Evolutionary conservation across 2,329 filamentous ascomycete genomes (phyloP).

Genomic region (Amylocarpus encephaloides): DNA sequence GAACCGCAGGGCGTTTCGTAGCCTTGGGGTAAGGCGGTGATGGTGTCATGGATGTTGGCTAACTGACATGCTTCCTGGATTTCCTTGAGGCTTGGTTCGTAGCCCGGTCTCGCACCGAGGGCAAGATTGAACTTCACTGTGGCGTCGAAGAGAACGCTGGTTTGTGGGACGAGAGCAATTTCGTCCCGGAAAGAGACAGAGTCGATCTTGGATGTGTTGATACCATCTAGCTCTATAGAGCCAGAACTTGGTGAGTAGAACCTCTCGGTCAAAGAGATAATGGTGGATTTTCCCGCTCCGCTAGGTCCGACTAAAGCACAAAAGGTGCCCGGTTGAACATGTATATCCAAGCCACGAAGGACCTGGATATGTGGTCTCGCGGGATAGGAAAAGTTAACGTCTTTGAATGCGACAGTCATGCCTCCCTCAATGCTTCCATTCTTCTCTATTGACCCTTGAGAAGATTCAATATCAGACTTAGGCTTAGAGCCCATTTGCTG

Average conservation of each 20-base stretch:
- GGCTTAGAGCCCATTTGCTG: background rate
- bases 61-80: slow-evolving; percentile 57
- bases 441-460: slow-evolving; percentile 3
- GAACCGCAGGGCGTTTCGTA: slow-evolving; percentile 64
- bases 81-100: slow-evolving; percentile 50
- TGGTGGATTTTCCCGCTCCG: slow-evolving; percentile 62
- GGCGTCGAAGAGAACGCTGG: slow-evolving; percentile 52
- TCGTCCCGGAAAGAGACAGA: slow-evolving; percentile 43
- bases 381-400: slow-evolving; percentile 61
- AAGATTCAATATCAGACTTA: slow-evolving; percentile 32
- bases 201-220: slow-evolving; percentile 39
- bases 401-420: slow-evolving; percentile 34
- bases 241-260: slow-evolving; percentile 39
- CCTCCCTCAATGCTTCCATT: slow-evolving; percentile 36
- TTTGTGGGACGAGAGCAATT: slow-evolving; percentile 52
- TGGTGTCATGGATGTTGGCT: slow-evolving; percentile 66
- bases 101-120: slow-evolving; percentile 47
- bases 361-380: slow-evolving; percentile 53
- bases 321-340: slow-evolving; percentile 53
- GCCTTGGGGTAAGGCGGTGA: slow-evolving; percentile 54
- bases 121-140: slow-evolving; percentile 50
- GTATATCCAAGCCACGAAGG: slow-evolving; percentile 49
- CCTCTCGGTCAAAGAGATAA: slow-evolving; percentile 49
- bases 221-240: slow-evolving; percentile 18
- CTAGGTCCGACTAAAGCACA: slow-evolving; percentile 59